Evolutionary conservation across 139 green algal genomes (phyloP), one percentile per base, ranked within the genome.

Genomic region (Chlamydomonas asymmetrica): DNA sequence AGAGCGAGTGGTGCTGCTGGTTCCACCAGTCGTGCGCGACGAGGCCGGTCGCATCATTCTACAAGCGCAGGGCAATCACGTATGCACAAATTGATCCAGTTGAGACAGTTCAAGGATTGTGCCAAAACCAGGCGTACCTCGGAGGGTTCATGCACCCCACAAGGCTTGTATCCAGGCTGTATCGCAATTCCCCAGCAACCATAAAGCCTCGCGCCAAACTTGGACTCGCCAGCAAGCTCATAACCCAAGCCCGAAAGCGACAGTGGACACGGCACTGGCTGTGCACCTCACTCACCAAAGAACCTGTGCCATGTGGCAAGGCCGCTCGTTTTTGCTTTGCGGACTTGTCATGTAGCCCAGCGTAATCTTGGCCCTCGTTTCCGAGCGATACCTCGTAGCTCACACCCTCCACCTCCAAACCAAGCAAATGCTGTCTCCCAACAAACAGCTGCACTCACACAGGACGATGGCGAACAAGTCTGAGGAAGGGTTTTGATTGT

Each of bases 391-490:
- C 29, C 3, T 76, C 38, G 70, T 76, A 76, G 4, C 56, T 68
- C 35, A 68, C 39, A 41, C 70, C 70, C 1, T 76, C 70, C 31
- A 76, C 41, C 40, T 76, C 70, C 25, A 76, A 13, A 5, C 50
- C 70, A 13, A 76, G 57, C 4, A 68, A 40, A 57, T 76, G 70
- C 57, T 67, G 70, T 4, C 70, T 56, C 3, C 70, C 70, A 2
- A 76, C 70, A 13, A 76, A 18, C 4, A 76, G 39, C 69, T 75
- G 69, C 18, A n/a, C n/a, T n/a, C n/a, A n/a, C n/a, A n/a, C n/a
- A n/a, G n/a, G n/a, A n/a, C n/a, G n/a, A n/a, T n/a, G n/a, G n/a
- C n/a, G n/a, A n/a, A n/a, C n/a, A n/a, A n/a, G n/a, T n/a, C n/a
- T n/a, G n/a, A n/a, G n/a, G n/a, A n/a, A n/a, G n/a, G n/a, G n/a